phyloP scores from a whole-genome alignment of 108 stramenopile genomes.

The Skeletonema menzelii region DNA sequence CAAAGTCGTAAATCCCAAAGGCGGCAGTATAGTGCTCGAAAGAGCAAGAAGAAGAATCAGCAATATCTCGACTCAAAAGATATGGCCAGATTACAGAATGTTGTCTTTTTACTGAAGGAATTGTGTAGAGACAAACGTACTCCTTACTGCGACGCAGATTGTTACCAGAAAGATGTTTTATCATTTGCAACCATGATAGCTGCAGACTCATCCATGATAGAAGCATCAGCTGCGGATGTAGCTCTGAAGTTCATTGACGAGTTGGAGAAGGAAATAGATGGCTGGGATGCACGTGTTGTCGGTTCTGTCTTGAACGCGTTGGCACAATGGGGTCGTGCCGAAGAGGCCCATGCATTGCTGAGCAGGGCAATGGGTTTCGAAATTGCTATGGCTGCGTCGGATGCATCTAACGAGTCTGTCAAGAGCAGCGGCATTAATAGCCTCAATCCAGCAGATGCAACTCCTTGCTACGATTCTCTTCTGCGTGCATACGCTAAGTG shows the following conservation, averaged over 20 bases:
- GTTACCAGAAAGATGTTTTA: conserved; percentile 27
- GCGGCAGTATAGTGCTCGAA: background rate
- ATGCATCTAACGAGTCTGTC: background rate
- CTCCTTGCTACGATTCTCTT: conserved; percentile 37
- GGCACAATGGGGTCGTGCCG: conserved; percentile 22
- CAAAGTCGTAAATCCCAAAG: background rate
- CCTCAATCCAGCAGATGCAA: conserved; percentile 18
- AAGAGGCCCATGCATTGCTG: conserved; percentile 31
- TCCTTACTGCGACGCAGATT: background rate
- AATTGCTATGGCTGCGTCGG: background rate
- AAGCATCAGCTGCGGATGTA: conserved; percentile 19
- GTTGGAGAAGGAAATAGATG: conserved; percentile 23
- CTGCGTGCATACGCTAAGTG: background rate
- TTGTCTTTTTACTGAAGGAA: background rate
- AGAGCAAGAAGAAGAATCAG: background rate
- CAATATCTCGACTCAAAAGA: background rate
- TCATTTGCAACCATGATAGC: conserved; percentile 47
- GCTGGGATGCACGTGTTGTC: conserved; percentile 35
- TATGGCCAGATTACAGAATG: background rate
- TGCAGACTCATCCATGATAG: conserved; percentile 14
- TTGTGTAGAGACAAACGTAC: background rate
- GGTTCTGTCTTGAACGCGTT: conserved; percentile 36
- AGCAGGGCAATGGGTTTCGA: conserved; percentile 20
- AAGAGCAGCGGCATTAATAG: background rate
- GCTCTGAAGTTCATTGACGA: conserved; percentile 22